Percentiles rank a stretch among this genome's conserved stretches.
These are phyloP conservation scores for Fonsecaea pedrosoi DNA, from an alignment of 2,329 filamentous ascomycete species.

Conservation along the genomic window DNA sequence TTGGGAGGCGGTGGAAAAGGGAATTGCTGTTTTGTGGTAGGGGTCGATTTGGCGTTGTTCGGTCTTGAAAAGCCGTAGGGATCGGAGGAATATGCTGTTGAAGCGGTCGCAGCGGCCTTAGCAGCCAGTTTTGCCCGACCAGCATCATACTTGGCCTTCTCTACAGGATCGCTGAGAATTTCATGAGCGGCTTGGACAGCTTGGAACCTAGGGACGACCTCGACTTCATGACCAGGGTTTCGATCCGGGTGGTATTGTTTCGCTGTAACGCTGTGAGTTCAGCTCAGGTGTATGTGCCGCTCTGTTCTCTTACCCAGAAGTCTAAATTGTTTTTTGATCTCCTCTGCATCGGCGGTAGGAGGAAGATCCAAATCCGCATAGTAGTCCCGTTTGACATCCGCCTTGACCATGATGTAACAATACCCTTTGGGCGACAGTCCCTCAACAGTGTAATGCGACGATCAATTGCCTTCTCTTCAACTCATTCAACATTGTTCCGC, in stretches of 20 bases:
- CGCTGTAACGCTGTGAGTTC: conserved; percentile 57
- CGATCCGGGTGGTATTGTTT: conserved; percentile 88
- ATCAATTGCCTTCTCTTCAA: conserved; percentile 33
- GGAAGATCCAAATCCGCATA: conserved; percentile 82
- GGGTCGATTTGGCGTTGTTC: conserved; percentile 19
- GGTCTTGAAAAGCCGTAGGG: conserved; percentile 34
- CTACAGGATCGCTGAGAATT: conserved; percentile 67
- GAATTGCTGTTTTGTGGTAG: conserved; percentile 28
- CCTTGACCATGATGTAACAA: conserved; percentile 65
- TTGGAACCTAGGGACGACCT: conserved; percentile 83
- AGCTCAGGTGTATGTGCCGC: conserved; percentile 20
- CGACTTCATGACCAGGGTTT: conserved; percentile 80
- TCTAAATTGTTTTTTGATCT: conserved; percentile 85
- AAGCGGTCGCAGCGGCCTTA: conserved; percentile 28
- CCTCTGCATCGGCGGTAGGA: conserved; percentile 70
- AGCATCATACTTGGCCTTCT: conserved; percentile 67
- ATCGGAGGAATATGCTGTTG: conserved; percentile 25
- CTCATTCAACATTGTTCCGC: conserved; percentile 34
- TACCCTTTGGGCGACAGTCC: conserved; percentile 1
- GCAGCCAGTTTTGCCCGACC: conserved; percentile 52
- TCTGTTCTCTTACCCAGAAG: conserved; percentile 69
- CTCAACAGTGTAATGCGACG: conserved; percentile 24
- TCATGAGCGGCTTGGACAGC: conserved; percentile 86
- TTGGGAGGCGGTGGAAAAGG: conserved; percentile 36
- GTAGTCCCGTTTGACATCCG: conserved; percentile 75